Evolutionary conservation across 2,329 filamentous ascomycete species (phyloP), one percentile per base, ranked within the genome.

Genomic region (Fusarium pilosicola): DNA sequence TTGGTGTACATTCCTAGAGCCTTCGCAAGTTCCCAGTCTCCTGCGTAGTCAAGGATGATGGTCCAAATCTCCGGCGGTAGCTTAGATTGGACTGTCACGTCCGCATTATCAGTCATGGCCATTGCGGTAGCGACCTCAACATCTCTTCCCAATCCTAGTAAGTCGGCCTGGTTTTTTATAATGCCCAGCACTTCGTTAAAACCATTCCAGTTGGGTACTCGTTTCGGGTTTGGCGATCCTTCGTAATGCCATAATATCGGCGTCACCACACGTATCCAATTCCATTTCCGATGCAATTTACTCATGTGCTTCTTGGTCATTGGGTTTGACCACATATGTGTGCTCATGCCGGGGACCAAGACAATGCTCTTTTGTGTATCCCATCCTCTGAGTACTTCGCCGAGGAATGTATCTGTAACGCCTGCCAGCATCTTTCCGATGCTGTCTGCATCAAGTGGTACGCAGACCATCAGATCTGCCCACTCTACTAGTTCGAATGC

Each of bases 11-110:
- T 89, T 64, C 93, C 91, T 11, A 98, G 86, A 2, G 93, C 92
- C 74, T 92, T 92, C 15, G 96, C 93, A 26, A 97, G 86, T 82
- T 98, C 96, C 96, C 96, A 98, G 81, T 98, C 96, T 48, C 91
- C 91, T 1, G 95, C 90, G 71, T 92, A 90, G 73, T 97, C 93
- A 48, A 98, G 90, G 54, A 98, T 93, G 65, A 96, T 92, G 38
- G 92, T 92, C 94, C 95, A 97, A 44, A 98, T 88, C 82, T 98
- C 96, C 0, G 93, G 90, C 1, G 96, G 96, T 3, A 98, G 85
- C 46, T 85, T 85, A 26, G 83, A 83, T 62, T 83, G 83, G 55
- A 81, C 76, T 63, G 76, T 79, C 46, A 79, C 78, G 42, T 80
- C 79, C 51, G 74, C 78, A 28, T 80, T 82, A 1, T 80, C 78